Evolutionary conservation across 306 rosid species (phyloP).

Genomic region (Hippophae gyantsensis): DNA sequence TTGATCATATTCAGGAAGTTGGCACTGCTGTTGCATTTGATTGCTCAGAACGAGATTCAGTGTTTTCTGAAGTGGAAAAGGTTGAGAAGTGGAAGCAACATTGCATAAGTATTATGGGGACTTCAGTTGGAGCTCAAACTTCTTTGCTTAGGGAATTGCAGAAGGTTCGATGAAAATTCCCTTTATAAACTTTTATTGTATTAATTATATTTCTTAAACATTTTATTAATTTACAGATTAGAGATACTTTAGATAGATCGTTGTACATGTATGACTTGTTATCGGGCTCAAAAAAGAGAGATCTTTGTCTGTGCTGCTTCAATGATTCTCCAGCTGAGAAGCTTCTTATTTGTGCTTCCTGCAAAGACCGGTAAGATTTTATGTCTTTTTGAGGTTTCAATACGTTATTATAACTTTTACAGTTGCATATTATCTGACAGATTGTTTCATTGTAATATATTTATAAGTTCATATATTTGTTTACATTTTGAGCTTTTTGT

Average conservation of each 20-base stretch:
- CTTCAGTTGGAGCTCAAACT: conserved; percentile 32
- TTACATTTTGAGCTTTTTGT: background rate
- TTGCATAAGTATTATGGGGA: conserved; percentile 39
- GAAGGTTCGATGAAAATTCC: conserved; percentile 44
- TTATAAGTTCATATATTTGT: conserved; percentile 10
- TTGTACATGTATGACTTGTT: conserved; percentile 38
- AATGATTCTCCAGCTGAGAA: conserved; percentile 33
- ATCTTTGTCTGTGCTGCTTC: conserved; percentile 44
- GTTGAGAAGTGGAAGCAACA: conserved; percentile 74
- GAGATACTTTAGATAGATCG: conserved; percentile 52
- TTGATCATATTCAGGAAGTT: conserved; percentile 45
- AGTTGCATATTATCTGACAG: background rate
- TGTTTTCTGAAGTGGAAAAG: conserved; percentile 68
- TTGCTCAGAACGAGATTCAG: conserved; percentile 58
- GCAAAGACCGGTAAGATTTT: conserved; percentile 66
- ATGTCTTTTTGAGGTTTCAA: conserved; percentile 14
- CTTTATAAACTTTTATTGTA: conserved; percentile 7
- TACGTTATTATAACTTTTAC: background rate
- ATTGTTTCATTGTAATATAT: conserved; percentile 11
- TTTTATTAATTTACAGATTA: conserved; percentile 43
- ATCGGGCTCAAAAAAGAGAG: conserved; percentile 27
- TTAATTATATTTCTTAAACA: conserved; percentile 7
- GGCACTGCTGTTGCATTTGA: conserved; percentile 56
- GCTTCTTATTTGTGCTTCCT: conserved; percentile 52
- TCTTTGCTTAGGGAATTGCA: conserved; percentile 44